Base-by-base conservation (phyloP, 2,329 filamentous ascomycete species). In the Fusarium lateritium region DNA sequence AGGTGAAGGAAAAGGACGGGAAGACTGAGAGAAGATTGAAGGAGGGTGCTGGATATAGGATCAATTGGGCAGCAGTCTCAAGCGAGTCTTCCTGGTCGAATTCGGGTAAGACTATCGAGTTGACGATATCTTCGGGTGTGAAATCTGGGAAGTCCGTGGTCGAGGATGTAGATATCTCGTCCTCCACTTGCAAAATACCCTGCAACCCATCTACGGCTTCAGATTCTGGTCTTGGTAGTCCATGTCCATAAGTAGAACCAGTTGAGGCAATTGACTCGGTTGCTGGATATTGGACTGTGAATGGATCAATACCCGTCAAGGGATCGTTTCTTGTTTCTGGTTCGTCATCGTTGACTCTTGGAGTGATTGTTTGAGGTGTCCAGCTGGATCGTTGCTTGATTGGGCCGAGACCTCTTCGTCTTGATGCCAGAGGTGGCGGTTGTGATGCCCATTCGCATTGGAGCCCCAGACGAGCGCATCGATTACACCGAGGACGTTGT, bases 1-100 rank as follows among this genome's bases (percentile, higher is more conserved):
- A 34, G 5, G 56, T 62, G 34, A 62, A 62, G 9, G 59, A 62
- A 7, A 40, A 62, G 17, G 56, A 34, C 1, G 56, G 59, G 7
- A 62, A 19, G 13, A 62, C 28, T 5, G 59, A 46, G 10, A 62
- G 56, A 1, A 62, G 19, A 4, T 45, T 50, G 22, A 62, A 62
- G 1, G 59, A 62, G 7, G 59, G 56, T 2, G 45, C 36, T 36
- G 59, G 56, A 15, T 28, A 62, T 4, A 62, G 39, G 0, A 54
- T 31, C 11, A 62, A 56, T 6, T 60, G 56, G 3, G 56, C n/a
- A 15, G 51, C 15, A 4, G 31, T 13, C 7, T 56, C 17, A 5
- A 33, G 22, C 2, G 26, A 7, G 13, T 15, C 38, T 0, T 22
- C 5, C 14, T 51, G 31, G 1, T 58, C 24, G 3, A 52, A 52